Evolutionary conservation across 1,139 yeast species (phyloP).

Genomic region (Lodderomyces parapsilosis): DNA sequence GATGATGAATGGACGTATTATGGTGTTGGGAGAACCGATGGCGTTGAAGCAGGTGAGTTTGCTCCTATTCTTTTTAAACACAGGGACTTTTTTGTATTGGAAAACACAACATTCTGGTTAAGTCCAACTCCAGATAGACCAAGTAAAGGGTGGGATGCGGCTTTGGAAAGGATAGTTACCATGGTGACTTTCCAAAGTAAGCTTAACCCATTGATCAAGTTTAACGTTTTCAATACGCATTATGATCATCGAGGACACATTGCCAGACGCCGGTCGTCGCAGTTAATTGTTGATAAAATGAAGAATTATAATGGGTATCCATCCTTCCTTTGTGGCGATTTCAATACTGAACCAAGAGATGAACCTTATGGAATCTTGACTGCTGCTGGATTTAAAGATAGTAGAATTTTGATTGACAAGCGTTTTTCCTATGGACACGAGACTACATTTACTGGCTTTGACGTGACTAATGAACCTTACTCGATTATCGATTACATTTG

Average conservation of each 20-base stretch:
- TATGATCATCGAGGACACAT: constrained; percentile 52
- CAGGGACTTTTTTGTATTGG: constrained; percentile 30
- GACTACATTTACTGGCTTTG: constrained; percentile 49
- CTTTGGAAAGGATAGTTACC: constrained; percentile 42
- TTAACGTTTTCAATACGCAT: constrained; percentile 57
- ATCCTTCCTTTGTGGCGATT: constrained; percentile 49
- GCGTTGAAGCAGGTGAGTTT: constrained; percentile 41
- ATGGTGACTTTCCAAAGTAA: constrained; percentile 31
- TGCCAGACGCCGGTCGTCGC: constrained; percentile 49
- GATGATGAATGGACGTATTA: constrained; percentile 34
- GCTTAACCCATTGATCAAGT: constrained; percentile 21
- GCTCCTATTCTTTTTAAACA: constrained; percentile 39
- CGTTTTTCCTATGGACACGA: constrained; percentile 37
- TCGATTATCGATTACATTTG: constrained; percentile 50
- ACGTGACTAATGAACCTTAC: constrained; percentile 23
- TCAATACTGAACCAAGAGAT: constrained; percentile 54
- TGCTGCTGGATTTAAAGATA: constrained; percentile 36
- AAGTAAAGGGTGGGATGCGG: constrained; percentile 44
- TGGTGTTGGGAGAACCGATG: constrained; percentile 53
- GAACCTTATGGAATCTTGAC: constrained; percentile 46
- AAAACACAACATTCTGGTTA: constrained; percentile 44
- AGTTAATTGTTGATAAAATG: constrained; percentile 44
- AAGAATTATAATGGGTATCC: constrained; percentile 39
- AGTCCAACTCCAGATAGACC: constrained; percentile 41
- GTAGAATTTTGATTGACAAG: constrained; percentile 19